Evolutionary conservation across 129 eudicot species (phyloP).

Genomic region (Gnaphalium uliginosum): DNA sequence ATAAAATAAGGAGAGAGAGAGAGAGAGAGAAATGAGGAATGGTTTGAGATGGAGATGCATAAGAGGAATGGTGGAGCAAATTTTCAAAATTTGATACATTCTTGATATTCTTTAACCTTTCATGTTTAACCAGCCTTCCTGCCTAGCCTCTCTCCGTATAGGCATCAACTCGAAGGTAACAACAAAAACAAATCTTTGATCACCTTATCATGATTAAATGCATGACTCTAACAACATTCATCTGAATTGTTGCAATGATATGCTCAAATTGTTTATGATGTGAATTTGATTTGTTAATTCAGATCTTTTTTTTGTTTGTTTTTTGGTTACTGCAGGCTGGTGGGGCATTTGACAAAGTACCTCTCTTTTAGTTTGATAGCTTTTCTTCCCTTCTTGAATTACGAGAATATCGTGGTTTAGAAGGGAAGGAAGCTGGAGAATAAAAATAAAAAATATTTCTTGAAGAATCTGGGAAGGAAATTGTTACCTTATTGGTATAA

Average conservation of each 20-base stretch:
- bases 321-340: slow-evolving; percentile 31
- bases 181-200: neutral
- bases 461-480: slow-evolving; percentile 20
- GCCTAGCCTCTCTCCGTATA: slow-evolving; percentile 33
- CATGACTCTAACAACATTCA: slow-evolving; percentile 9
- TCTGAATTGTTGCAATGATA: slow-evolving; percentile 1
- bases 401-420: slow-evolving; percentile 37
- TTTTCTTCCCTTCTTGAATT: slow-evolving; percentile 43
- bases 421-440: slow-evolving; percentile 44
- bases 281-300: slow-evolving; percentile 24
- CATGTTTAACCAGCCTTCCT: slow-evolving; percentile 40
- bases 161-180: slow-evolving; percentile 40
- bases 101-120: slow-evolving; percentile 26
- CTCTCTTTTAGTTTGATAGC: slow-evolving; percentile 34
- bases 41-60: slow-evolving; percentile 34
- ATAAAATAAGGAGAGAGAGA: slow-evolving; percentile 25
- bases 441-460: neutral
- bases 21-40: slow-evolving; percentile 37
- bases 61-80: slow-evolving; percentile 39
- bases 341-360: slow-evolving; percentile 40
- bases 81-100: slow-evolving; percentile 33
- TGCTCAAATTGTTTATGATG: neutral
- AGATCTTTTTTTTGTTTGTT: slow-evolving; percentile 11
- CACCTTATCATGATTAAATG: neutral
- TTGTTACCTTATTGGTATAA: slow-evolving; percentile 21